Percentiles rank a stretch among this genome's conserved stretches.
Conservation (phyloP, 2,329 filamentous ascomycete genomes). For the Exophiala sp. region DNA sequence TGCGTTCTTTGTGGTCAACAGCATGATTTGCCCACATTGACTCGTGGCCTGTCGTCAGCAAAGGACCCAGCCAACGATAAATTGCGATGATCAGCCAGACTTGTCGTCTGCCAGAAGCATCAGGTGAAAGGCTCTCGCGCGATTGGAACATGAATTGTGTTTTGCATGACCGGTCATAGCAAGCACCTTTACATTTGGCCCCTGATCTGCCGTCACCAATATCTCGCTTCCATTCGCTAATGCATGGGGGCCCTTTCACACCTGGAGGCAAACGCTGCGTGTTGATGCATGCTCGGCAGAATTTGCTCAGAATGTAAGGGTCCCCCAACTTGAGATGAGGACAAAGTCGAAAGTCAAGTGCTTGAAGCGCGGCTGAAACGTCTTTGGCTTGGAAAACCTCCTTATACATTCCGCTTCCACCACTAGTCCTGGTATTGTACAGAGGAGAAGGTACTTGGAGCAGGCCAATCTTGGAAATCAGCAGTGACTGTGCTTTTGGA, state of each 20-base stretch:
- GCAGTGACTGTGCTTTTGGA: constrained; percentile 23
- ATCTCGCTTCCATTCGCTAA: constrained; percentile 25
- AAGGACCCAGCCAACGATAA: constrained; percentile 29
- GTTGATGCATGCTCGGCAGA: constrained; percentile 29
- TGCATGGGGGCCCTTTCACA: constrained; percentile 27
- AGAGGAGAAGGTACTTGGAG: constrained; percentile 25
- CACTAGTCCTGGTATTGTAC: constrained; percentile 24
- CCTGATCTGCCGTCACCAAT: constrained; percentile 15
- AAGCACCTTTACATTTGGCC: constrained; percentile 27
- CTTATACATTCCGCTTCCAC: constrained; percentile 27
- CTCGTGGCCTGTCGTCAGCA: constrained; percentile 20
- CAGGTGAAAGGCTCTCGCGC: constrained; percentile 26
- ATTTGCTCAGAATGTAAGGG: constrained; percentile 28
- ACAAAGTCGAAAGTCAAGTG: constrained; percentile 27
- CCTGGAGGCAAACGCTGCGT: constrained; percentile 28
- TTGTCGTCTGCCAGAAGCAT: constrained; percentile 27
- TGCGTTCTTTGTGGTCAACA: constrained; percentile 21
- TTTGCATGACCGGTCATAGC: constrained; percentile 27
- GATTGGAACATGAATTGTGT: constrained; percentile 31
- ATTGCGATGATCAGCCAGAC: constrained; percentile 29
- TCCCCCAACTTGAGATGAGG: constrained; percentile 27
- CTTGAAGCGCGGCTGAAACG: constrained; percentile 25
- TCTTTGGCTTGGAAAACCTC: constrained; percentile 28
- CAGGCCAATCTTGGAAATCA: constrained; percentile 29
- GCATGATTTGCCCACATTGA: constrained; percentile 24